A percentile compares a stretch with the other conserved stretches of the same genome.
Conservation (phyloP, 2,329 filamentous ascomycete genomes). For the Leptosphaerulina australis region DNA sequence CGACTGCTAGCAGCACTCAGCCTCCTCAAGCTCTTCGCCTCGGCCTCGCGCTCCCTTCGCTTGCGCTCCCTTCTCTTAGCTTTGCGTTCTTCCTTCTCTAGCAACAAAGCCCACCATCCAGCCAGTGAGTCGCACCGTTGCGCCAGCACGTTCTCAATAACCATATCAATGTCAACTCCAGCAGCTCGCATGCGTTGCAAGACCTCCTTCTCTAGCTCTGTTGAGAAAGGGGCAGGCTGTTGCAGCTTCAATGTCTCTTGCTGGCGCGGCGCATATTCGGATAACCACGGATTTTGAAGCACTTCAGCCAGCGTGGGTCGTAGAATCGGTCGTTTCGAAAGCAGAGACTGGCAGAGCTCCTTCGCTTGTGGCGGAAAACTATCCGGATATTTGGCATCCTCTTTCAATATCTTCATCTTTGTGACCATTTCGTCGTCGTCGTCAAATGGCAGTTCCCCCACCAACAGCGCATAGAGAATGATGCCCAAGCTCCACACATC, state of each 20-base stretch:
- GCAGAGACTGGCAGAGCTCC: conserved; percentile 75
- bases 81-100: conserved; percentile 95
- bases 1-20: conserved; percentile 90
- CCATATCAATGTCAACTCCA: conserved; percentile 89
- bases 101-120: conserved; percentile 93
- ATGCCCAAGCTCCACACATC: conserved; percentile 93
- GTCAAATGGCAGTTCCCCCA: conserved; percentile 90
- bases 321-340: conserved; percentile 87
- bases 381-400: conserved; percentile 85
- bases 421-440: conserved; percentile 92
- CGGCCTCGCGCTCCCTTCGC: conserved; percentile 80
- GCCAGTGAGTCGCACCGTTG: conserved; percentile 88
- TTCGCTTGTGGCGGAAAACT: conserved; percentile 79
- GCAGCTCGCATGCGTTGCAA: conserved; percentile 91
- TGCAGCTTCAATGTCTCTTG: conserved; percentile 86
- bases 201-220: conserved; percentile 85
- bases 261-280: conserved; percentile 85
- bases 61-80: conserved; percentile 79
- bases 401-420: conserved; percentile 79
- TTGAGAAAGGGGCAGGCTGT: conserved; percentile 81
- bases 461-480: conserved; percentile 81
- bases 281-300: conserved; percentile 82
- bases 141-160: conserved; percentile 90
- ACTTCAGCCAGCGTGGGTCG: conserved; percentile 85
- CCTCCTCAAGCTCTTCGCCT: conserved; percentile 78